These are phyloP conservation scores for Psidium friedrichsthalianum DNA, from an alignment of 345 rosid genomes.

Conservation along the genomic window DNA sequence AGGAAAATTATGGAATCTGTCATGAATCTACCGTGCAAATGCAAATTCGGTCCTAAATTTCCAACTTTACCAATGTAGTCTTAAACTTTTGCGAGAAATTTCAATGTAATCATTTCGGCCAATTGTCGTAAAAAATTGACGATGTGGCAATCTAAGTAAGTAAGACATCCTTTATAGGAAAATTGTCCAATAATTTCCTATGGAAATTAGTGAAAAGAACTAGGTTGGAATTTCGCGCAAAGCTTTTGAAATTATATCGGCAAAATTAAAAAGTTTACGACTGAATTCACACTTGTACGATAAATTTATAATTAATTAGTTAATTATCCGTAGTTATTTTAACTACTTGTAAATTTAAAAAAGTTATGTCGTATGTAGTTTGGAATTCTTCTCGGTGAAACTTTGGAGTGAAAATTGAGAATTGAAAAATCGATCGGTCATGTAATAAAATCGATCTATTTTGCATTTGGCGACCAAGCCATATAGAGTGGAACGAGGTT, in stretches of 20 bases:
- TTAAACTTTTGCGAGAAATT: background rate
- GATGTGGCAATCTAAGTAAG: too few species aligned
- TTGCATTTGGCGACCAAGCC: too few species aligned
- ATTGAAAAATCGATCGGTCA: too few species aligned
- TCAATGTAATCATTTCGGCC: accelerated
- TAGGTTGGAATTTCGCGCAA: background rate
- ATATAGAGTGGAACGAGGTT: background rate
- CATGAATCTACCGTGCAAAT: accelerated
- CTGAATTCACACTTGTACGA: accelerated
- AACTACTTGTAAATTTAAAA: too few species aligned
- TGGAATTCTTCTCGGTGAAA: too few species aligned
- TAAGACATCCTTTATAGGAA: too few species aligned
- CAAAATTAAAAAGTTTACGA: background rate
- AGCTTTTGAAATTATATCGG: background rate
- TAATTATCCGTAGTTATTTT: too few species aligned
- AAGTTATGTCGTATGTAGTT: too few species aligned
- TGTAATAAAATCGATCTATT: too few species aligned
- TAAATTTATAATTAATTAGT: background rate
- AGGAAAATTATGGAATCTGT: too few species aligned
- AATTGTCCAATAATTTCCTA: too few species aligned
- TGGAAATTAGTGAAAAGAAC: background rate
- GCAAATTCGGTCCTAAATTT: accelerated
- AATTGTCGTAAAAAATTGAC: background rate
- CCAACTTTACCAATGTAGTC: background rate
- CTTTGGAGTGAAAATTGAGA: too few species aligned